Evolutionary conservation across 2,329 filamentous ascomycete species (phyloP).

Genomic region (Talaromyces funiculosus): DNA sequence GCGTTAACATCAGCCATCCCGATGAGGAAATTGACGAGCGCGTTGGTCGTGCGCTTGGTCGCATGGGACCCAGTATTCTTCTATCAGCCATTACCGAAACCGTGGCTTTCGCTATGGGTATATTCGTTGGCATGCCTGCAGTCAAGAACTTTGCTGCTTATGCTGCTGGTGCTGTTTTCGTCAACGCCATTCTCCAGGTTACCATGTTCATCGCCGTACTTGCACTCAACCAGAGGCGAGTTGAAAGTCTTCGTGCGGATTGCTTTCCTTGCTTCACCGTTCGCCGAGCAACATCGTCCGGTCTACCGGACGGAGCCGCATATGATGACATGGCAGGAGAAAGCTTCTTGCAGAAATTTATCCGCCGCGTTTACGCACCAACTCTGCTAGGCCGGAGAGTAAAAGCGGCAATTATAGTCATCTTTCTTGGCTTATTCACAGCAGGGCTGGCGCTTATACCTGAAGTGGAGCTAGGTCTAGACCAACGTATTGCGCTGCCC

Average conservation of each 20-base stretch:
- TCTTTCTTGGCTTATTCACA: slow-evolving; percentile 85
- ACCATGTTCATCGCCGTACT: slow-evolving; percentile 95
- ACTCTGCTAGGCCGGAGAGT: slow-evolving; percentile 71
- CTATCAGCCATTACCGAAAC: slow-evolving; percentile 95
- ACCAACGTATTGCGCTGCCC: slow-evolving; percentile 91
- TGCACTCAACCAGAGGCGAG: slow-evolving; percentile 81
- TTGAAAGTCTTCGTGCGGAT: slow-evolving; percentile 82
- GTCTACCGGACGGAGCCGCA: slow-evolving; percentile 58
- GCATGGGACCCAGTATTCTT: slow-evolving; percentile 94
- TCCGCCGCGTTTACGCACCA: slow-evolving; percentile 84
- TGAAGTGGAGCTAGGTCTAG: slow-evolving; percentile 76
- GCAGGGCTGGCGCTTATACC: slow-evolving; percentile 80
- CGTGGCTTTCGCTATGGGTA: slow-evolving; percentile 83
- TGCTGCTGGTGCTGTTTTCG: slow-evolving; percentile 89
- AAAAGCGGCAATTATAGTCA: slow-evolving; percentile 67
- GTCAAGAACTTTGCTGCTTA: slow-evolving; percentile 97
- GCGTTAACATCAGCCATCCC: slow-evolving; percentile 85
- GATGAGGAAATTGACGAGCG: slow-evolving; percentile 82
- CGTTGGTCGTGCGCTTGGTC: slow-evolving; percentile 79
- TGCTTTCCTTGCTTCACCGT: slow-evolving; percentile 87
- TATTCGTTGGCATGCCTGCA: slow-evolving; percentile 94
- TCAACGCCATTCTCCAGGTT: slow-evolving; percentile 94
- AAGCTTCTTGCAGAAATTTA: slow-evolving; percentile 75
- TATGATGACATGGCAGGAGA: slow-evolving; percentile 74
- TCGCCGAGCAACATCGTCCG: slow-evolving; percentile 63